Conservation (phyloP, 306 rosid species). For the Pterocarpus macrocarpus region DNA sequence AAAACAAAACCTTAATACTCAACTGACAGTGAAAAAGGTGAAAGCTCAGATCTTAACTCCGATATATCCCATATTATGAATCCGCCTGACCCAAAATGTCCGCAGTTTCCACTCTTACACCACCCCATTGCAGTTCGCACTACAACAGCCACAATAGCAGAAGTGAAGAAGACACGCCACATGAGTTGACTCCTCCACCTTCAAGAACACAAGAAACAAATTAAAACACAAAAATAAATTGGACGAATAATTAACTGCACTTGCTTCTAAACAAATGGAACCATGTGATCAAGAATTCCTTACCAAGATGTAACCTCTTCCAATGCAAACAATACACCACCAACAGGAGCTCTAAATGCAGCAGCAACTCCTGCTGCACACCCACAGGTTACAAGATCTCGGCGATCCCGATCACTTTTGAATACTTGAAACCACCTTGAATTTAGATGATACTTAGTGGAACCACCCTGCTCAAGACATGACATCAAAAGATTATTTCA, state of each 20-base stretch:
- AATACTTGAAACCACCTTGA: conserved; percentile 95
- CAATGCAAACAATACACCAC: conserved; percentile 96
- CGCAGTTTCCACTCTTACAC: conserved; percentile 95
- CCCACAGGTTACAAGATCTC: conserved; percentile 98
- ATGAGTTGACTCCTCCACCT: conserved; percentile 82
- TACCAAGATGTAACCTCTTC: conserved; percentile 99
- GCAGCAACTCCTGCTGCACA: conserved; percentile 99
- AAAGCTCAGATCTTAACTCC: conserved; percentile 75
- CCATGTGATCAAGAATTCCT: conserved; percentile 40
- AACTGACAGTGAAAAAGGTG: conserved; percentile 40
- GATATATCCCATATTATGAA: conserved; percentile 97
- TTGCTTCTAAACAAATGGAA: conserved; percentile 54
- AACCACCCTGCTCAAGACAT: conserved; percentile 81
- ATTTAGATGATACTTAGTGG: conserved; percentile 84
- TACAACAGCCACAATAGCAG: conserved; percentile 96
- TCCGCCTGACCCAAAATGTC: conserved; percentile 98
- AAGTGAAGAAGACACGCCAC: conserved; percentile 98
- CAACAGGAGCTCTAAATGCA: conserved; percentile 99
- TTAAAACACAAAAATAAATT: conserved; percentile 21
- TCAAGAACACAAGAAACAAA: conserved; percentile 29
- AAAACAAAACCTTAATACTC: conserved; percentile 49
- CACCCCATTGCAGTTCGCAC: conserved; percentile 96
- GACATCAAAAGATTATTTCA: conserved; percentile 45
- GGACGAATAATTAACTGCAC: conserved; percentile 51
- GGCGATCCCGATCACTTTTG: conserved; percentile 90